A percentile compares a stretch with the other conserved stretches of the same genome.
Conservation (phyloP, 2,329 filamentous ascomycete species). For the Ambrosiella beaveri region DNA sequence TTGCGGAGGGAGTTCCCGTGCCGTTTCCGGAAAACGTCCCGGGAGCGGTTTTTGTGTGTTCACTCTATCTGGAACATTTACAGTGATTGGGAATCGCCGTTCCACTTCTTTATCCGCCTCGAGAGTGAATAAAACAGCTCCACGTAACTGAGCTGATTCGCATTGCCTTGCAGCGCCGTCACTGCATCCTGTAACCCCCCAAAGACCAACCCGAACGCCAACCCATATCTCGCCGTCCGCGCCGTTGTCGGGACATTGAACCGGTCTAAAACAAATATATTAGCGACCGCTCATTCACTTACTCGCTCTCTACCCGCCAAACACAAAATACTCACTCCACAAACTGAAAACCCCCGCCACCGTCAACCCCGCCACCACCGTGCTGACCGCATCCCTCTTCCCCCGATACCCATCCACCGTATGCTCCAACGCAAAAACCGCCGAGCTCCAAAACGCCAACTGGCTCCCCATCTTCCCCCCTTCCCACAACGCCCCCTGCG, state of each 20-base stretch:
- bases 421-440: conserved; percentile 72
- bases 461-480: conserved; percentile 57
- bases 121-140: conserved; percentile 21
- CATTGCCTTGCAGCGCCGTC: conserved; percentile 50
- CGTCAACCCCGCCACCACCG: conserved; percentile 64
- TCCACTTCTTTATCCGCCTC: not conserved
- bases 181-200: conserved; percentile 66
- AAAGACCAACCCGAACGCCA: conserved; percentile 63
- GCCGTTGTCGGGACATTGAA: conserved; percentile 63
- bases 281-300: not conserved
- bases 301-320: not conserved
- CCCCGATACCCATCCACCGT: conserved; percentile 59
- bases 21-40: too few species aligned
- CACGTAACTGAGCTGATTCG: conserved; percentile 46
- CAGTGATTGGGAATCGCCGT: not conserved
- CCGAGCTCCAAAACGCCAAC: conserved; percentile 53
- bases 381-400: conserved; percentile 61
- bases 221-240: conserved; percentile 61
- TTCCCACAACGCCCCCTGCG: conserved; percentile 60
- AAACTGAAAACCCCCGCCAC: conserved; percentile 76
- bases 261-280: conserved; percentile 36
- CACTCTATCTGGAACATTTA: not conserved
- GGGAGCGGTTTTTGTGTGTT: too few species aligned
- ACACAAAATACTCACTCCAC: conserved; percentile 44
- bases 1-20: too few species aligned